phyloP scores from a whole-genome alignment of 2,329 filamentous ascomycete genomes.

The Sarocladium kiliense region DNA sequence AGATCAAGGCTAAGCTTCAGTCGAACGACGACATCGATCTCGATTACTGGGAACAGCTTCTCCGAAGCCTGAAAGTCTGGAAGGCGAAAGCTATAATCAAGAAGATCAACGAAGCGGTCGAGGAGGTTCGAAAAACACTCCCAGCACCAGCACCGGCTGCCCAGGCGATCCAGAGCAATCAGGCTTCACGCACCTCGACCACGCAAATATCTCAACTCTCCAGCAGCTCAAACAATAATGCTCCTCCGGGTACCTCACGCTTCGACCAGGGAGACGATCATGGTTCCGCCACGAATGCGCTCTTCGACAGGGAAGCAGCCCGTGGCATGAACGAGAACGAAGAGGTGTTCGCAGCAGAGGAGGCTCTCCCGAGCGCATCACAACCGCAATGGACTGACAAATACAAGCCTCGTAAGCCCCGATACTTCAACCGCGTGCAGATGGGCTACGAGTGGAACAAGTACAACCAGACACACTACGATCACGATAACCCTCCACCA shows the following conservation, averaged over 20 bases:
- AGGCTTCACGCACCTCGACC: neutral
- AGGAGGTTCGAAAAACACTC: slow-evolving; percentile 39
- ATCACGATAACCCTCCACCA: slow-evolving; percentile 94
- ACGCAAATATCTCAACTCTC: slow-evolving; percentile 9
- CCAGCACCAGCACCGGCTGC: neutral
- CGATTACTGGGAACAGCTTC: slow-evolving; percentile 94
- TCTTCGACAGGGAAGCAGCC: slow-evolving; percentile 90
- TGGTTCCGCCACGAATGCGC: slow-evolving; percentile 78
- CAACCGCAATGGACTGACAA: slow-evolving; percentile 78
- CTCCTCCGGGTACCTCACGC: slow-evolving; percentile 54
- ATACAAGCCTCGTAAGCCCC: slow-evolving; percentile 83
- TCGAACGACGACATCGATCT: slow-evolving; percentile 91
- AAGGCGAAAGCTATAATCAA: slow-evolving; percentile 85
- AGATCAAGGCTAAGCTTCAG: slow-evolving; percentile 79
- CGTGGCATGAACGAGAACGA: slow-evolving; percentile 89
- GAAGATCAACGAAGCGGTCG: slow-evolving; percentile 71
- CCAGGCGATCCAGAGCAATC: neutral
- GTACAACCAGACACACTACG: slow-evolving; percentile 99
- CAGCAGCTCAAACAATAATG: slow-evolving; percentile 25
- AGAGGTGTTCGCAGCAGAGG: slow-evolving; percentile 90
- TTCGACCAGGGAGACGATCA: slow-evolving; percentile 68
- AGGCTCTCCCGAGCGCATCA: slow-evolving; percentile 56
- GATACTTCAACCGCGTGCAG: slow-evolving; percentile 96
- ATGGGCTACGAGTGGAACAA: slow-evolving; percentile 99
- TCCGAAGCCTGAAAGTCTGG: slow-evolving; percentile 80